These are phyloP conservation scores for Leersia perrieri DNA, from an alignment of 176 grass and related monocot genomes.

Conservation along the genomic window DNA sequence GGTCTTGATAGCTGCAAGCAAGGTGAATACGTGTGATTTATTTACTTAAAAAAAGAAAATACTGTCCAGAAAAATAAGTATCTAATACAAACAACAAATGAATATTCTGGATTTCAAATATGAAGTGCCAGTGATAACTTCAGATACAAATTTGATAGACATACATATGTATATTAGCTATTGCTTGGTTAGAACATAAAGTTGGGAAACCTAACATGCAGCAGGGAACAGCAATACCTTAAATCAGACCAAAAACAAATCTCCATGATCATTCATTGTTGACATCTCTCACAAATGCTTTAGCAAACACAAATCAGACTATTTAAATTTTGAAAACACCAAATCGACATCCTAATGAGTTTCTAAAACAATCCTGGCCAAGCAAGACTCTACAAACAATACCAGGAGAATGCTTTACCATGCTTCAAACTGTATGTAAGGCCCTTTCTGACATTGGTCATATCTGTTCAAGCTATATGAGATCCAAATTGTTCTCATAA, in stretches of 20 bases:
- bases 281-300: neutral
- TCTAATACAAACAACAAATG: neutral
- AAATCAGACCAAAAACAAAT: neutral
- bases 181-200: neutral
- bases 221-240: neutral
- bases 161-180: neutral
- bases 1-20: constrained; percentile 55
- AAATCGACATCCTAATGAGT: neutral
- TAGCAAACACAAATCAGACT: neutral
- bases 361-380: neutral
- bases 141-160: neutral
- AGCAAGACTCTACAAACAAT: neutral
- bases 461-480: neutral
- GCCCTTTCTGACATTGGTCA: neutral
- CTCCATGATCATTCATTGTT: neutral
- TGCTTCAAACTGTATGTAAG: constrained; percentile 11
- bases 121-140: neutral
- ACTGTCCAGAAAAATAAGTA: neutral
- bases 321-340: neutral
- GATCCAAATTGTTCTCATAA: neutral
- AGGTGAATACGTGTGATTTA: neutral
- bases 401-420: neutral
- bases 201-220: neutral
- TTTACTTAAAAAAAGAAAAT: neutral
- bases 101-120: neutral